A percentile compares a stretch with the other conserved stretches of the same genome.
phyloP scores from a whole-genome alignment of 108 stramenopile species.

The Cyclotella cryptica region DNA sequence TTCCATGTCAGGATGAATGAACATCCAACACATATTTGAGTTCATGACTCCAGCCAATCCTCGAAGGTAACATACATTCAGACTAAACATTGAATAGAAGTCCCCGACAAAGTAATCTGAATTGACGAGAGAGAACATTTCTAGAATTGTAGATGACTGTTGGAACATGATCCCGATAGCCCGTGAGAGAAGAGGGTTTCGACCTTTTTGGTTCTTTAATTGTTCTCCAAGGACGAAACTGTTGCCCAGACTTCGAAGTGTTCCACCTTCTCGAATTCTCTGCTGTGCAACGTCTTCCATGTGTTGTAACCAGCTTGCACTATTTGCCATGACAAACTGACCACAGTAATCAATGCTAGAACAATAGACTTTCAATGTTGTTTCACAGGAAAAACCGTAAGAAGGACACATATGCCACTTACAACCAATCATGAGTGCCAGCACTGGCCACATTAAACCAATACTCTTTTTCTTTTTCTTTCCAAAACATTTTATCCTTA shows the following conservation, averaged over 20 bases:
- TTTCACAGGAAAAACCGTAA: neutral
- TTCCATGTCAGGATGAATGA: conserved; percentile 39
- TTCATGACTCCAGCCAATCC: conserved; percentile 40
- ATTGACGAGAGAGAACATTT: conserved; percentile 46
- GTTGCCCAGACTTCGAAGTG: conserved; percentile 9
- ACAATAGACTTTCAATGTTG: neutral
- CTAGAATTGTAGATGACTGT: conserved; percentile 35
- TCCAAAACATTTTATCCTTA: conserved; percentile 32
- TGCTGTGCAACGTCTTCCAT: conserved; percentile 25
- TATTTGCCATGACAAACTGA: conserved; percentile 40
- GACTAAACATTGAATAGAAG: conserved; percentile 42
- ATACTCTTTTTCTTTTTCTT: conserved; percentile 33
- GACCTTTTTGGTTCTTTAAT: conserved; percentile 19
- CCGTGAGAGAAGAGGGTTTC: conserved; percentile 18
- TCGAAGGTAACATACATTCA: conserved; percentile 45
- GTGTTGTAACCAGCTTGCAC: conserved; percentile 33
- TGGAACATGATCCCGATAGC: conserved; percentile 20
- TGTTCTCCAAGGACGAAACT: conserved; percentile 16
- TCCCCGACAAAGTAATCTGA: conserved; percentile 42
- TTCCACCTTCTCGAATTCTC: neutral
- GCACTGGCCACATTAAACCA: conserved; percentile 40
- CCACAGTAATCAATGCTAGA: conserved; percentile 35
- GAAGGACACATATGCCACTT: neutral
- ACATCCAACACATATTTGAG: conserved; percentile 52
- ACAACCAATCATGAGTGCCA: conserved; percentile 46